A percentile compares a stretch with the other conserved stretches of the same genome.
Conservation (phyloP, 306 rosid genomes). For the Erythrophleum fordii region DNA sequence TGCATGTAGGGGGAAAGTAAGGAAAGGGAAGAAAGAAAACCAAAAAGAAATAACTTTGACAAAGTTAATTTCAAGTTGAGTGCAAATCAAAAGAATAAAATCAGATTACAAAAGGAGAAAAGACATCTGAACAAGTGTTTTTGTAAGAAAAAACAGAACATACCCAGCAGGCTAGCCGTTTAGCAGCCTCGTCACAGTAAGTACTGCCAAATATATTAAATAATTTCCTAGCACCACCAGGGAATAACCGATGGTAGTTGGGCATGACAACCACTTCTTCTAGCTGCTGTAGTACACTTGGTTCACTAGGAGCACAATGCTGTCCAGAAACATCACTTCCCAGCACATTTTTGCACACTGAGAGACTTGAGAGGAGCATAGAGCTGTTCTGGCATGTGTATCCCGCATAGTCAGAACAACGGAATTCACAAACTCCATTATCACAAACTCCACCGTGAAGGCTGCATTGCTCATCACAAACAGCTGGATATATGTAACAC, state of each 20-base stretch:
- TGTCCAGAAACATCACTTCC: constrained; percentile 78
- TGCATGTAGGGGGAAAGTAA: background rate
- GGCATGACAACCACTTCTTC: constrained; percentile 98
- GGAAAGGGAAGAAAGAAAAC: background rate
- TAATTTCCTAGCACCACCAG: constrained; percentile 89
- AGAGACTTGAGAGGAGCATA: constrained; percentile 70
- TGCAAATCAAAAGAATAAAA: background rate
- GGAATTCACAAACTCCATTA: constrained; percentile 91
- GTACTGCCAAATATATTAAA: constrained; percentile 80
- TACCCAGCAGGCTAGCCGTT: constrained; percentile 96
- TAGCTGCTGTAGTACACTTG: constrained; percentile 83
- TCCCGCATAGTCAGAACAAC: constrained; percentile 90
- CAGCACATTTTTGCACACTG: constrained; percentile 75
- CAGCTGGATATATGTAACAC: constrained; percentile 60
- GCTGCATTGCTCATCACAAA: constrained; percentile 94
- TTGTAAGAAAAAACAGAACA: constrained; percentile 21
- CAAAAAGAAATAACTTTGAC: background rate
- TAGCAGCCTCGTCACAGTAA: constrained; percentile 83
- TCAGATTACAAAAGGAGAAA: background rate
- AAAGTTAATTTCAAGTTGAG: constrained; percentile 9
- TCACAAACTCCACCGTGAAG: constrained; percentile 98
- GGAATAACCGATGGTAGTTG: constrained; percentile 90
- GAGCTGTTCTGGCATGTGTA: constrained; percentile 97
- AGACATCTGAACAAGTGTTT: constrained; percentile 8
- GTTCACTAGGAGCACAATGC: constrained; percentile 93